Base-by-base conservation (phyloP, 2,329 filamentous ascomycete species). In the Colletotrichum spaethianum region DNA sequence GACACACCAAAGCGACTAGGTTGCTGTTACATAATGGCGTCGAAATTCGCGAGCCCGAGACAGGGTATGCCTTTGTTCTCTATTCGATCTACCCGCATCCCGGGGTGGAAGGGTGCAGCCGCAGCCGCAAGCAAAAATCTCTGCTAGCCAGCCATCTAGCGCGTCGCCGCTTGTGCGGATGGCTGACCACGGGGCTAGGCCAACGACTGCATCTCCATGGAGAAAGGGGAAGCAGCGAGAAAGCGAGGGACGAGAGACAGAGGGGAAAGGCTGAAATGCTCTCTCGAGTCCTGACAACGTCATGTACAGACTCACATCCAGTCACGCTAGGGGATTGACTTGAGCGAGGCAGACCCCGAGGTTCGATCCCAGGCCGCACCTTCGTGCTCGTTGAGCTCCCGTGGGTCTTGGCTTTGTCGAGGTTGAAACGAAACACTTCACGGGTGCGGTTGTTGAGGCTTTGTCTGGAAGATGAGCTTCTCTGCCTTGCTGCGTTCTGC, bases 11-110 rank as follows among this genome's bases (percentile, higher is more conserved):
- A 20, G 38, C 20, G 33, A 20, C 20, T 12, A 23, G 12, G 52
- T 55, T 40, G 16, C 38, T 63, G 42, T 72, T 69, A 63, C 65
- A 18, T 68, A 71, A 71, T 59, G 48, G 63, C 63, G 42, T 20
- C 46, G 50, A 0, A 11, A 20, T 48, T 4, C 2, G 23, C 2
- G 23, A 46, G 33, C n/a, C 40, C 26, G n/a, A n/a, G 55, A n/a
- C 63, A 56, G 57, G 38, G 46, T 42, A 36, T 55, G 53, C 18
- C 31, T 6, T 23, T 40, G 36, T 33, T n/a, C 40, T 31, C 6
- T 33, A 18, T 31, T 33, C 28, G 14, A 36, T 23, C 23, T 18
- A 50, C 42, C 40, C 42, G 42, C 42, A 12, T 1, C 28, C 33
- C 28, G 7, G 31, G 28, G 31, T 20, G 20, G 28, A 20, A 61